Evolutionary conservation across 768 basidiomycete species (phyloP).

Genomic region (Trametes maxima): DNA sequence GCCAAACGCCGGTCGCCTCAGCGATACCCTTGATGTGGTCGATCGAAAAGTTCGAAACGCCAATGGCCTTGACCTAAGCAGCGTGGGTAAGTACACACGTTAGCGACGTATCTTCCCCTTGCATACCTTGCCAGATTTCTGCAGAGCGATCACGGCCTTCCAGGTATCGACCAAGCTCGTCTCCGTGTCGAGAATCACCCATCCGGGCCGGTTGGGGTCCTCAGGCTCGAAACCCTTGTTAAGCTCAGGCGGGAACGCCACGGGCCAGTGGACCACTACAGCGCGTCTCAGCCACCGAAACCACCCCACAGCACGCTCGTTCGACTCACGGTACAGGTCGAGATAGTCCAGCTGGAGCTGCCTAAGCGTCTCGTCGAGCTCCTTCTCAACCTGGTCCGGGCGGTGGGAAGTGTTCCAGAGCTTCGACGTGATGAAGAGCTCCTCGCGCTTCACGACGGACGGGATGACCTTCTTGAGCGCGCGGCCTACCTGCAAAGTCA

Average conservation of each 20-base stretch:
- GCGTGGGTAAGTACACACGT: no score
- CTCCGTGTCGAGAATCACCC: conserved; percentile 56
- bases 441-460: conserved; percentile 75
- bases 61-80: conserved; percentile 62
- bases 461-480: conserved; percentile 79
- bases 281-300: background rate
- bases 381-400: conserved; percentile 66
- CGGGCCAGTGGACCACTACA: conserved; percentile 80
- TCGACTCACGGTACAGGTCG: conserved; percentile 73
- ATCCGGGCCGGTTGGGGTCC: conserved; percentile 46
- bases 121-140: conserved; percentile 64
- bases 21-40: conserved; percentile 67
- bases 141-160: conserved; percentile 76
- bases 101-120: background rate
- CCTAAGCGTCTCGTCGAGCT: conserved; percentile 72
- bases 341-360: conserved; percentile 77
- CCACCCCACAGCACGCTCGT: background rate
- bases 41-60: conserved; percentile 82
- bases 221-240: conserved; percentile 52
- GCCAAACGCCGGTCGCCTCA: conserved; percentile 69
- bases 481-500: conserved; percentile 49
- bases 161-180: conserved; percentile 77
- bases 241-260: conserved; percentile 59
- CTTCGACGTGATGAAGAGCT: conserved; percentile 82
- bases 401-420: conserved; percentile 80